Conservation (phyloP, 345 rosid genomes). For the Hibiscus tridactylites region DNA sequence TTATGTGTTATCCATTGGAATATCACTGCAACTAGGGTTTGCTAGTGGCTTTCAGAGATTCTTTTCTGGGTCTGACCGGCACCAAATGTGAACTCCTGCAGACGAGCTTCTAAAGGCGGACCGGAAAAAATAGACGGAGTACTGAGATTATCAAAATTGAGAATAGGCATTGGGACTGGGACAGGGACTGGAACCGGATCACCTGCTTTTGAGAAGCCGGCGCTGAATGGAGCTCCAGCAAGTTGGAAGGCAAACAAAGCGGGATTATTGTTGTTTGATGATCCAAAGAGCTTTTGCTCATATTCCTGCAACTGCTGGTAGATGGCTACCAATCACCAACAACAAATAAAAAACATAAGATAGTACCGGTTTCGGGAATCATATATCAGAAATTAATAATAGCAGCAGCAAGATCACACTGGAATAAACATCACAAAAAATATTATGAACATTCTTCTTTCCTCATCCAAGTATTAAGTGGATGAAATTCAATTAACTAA, state of each 20-base stretch:
- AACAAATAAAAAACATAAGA: background rate
- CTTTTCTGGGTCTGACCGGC: constrained; percentile 34
- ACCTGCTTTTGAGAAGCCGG: constrained; percentile 47
- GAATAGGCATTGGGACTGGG: constrained; percentile 30
- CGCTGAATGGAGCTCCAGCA: constrained; percentile 36
- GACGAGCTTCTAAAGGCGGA: constrained; percentile 33
- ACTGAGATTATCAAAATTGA: constrained; percentile 39
- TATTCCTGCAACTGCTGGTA: constrained; percentile 52
- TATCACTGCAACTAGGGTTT: constrained; percentile 45
- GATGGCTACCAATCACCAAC: constrained; percentile 36
- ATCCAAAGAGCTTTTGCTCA: constrained; percentile 40
- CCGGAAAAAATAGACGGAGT: constrained; percentile 49
- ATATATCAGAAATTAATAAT: background rate
- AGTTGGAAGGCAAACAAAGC: constrained; percentile 18
- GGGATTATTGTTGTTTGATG: constrained; percentile 22
- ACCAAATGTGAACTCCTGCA: constrained; percentile 64
- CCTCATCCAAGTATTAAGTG: background rate
- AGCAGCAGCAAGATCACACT: background rate
- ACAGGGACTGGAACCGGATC: constrained; percentile 28
- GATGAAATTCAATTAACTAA: background rate
- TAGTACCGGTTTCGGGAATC: background rate
- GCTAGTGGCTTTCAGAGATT: constrained; percentile 16
- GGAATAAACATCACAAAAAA: background rate
- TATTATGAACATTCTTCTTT: background rate
- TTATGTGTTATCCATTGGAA: constrained; percentile 63